Conservation (phyloP, 192 early-diverging fungal genomes). For the Umbelopsis isabellina region DNA sequence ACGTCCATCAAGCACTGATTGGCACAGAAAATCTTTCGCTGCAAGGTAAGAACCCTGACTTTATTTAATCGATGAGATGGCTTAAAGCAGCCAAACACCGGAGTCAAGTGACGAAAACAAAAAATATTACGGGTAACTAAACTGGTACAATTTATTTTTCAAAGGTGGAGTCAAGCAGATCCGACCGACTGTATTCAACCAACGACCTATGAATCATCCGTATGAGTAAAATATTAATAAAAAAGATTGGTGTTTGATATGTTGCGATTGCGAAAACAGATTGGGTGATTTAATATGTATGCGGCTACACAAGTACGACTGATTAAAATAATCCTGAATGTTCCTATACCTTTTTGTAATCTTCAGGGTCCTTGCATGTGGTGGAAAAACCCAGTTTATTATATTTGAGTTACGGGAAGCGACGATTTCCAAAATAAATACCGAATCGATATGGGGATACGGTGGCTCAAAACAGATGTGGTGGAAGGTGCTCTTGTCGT, state of each 20-base stretch:
- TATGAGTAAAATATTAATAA: slow-evolving; percentile 13
- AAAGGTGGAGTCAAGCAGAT: slow-evolving; percentile 16
- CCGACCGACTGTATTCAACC: slow-evolving; percentile 5
- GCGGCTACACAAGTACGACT: slow-evolving; percentile 9
- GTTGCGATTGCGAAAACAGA: background rate
- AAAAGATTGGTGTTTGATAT: background rate
- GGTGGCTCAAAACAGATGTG: background rate
- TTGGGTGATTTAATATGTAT: too few species aligned
- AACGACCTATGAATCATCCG: slow-evolving; percentile 7
- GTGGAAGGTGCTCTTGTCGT: background rate
- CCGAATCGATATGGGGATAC: slow-evolving; percentile 9
- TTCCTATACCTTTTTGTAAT: background rate
- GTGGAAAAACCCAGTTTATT: background rate
- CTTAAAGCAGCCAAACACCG: slow-evolving; percentile 10
- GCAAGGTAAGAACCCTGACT: slow-evolving; percentile 46
- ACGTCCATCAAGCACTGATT: slow-evolving; percentile 74
- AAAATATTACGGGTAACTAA: slow-evolving; percentile 6
- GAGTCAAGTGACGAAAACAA: slow-evolving; percentile 19
- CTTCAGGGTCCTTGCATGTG: slow-evolving; percentile 23
- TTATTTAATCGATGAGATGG: slow-evolving; percentile 6
- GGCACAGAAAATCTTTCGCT: slow-evolving; percentile 71
- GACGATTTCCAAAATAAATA: background rate
- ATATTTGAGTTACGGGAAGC: background rate
- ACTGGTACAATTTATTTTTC: background rate
- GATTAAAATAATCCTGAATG: background rate